Conservation (phyloP, 352 stramenopile genomes). For the Globisporangium spiculum region DNA sequence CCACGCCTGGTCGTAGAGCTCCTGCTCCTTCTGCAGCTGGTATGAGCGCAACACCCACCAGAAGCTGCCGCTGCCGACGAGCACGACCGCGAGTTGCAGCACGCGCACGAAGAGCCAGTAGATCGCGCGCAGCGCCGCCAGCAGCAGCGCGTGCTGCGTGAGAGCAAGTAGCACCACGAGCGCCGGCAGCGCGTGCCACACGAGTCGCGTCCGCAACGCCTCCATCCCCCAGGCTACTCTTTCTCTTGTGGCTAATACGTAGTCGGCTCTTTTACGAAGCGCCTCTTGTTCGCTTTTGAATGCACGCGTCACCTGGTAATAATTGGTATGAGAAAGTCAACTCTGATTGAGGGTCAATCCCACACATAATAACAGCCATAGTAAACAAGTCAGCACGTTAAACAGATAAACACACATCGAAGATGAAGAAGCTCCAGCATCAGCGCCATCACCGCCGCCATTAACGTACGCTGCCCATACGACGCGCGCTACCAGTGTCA, state of each 20-base stretch:
- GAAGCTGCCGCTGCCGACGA: slow-evolving; percentile 45
- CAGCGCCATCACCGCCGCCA: no score
- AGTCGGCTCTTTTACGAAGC: background rate
- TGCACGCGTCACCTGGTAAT: background rate
- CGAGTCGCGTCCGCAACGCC: slow-evolving; percentile 2
- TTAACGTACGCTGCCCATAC: slow-evolving; percentile 1
- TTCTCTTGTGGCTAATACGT: background rate
- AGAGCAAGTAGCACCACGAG: slow-evolving; percentile 29
- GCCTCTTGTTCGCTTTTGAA: background rate
- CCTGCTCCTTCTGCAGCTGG: slow-evolving; percentile 60
- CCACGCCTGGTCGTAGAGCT: slow-evolving; percentile 50
- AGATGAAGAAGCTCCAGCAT: no score
- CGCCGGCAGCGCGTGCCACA: slow-evolving; percentile 11
- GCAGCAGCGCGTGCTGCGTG: slow-evolving; percentile 10
- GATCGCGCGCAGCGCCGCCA: slow-evolving; percentile 7
- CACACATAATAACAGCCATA: background rate
- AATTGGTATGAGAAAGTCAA: background rate
- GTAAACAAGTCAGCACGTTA: background rate
- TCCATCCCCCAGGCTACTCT: background rate
- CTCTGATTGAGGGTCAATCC: background rate
- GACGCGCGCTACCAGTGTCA: background rate
- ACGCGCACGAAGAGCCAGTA: slow-evolving; percentile 30
- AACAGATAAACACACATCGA: background rate
- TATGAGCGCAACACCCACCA: slow-evolving; percentile 65
- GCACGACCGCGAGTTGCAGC: slow-evolving; percentile 40